Conservation (phyloP, 1,284 basidiomycete genomes). For the Melampsora abietis-canadensis region DNA sequence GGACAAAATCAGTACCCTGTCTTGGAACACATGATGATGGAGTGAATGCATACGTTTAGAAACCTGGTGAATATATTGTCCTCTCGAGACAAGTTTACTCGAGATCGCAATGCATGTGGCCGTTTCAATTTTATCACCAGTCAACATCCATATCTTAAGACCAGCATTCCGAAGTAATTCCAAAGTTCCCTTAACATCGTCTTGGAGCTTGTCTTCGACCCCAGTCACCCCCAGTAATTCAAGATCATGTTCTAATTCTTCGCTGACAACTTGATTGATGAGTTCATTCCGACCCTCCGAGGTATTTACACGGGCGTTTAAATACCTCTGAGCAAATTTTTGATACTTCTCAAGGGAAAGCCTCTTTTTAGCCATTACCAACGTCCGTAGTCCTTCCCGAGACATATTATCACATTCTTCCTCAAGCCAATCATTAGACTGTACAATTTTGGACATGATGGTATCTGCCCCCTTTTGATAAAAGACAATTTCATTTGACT, state of each 20-base stretch:
- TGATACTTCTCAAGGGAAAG: constrained; percentile 68
- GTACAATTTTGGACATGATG: constrained; percentile 90
- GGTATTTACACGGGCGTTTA: constrained; percentile 66
- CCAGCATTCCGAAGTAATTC: constrained; percentile 92
- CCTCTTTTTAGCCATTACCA: constrained; percentile 82
- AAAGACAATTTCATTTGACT: constrained; percentile 76
- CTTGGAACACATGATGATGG: background rate
- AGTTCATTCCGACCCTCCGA: constrained; percentile 73
- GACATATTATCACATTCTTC: constrained; percentile 99
- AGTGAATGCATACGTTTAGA: constrained; percentile 69
- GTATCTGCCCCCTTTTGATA: constrained; percentile 97
- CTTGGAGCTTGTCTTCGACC: constrained; percentile 97
- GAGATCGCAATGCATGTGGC: constrained; percentile 97
- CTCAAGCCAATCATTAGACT: constrained; percentile 97
- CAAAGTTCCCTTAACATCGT: constrained; percentile 89
- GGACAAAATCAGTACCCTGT: background rate
- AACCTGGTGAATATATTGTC: constrained; percentile 96
- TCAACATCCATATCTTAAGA: constrained; percentile 99
- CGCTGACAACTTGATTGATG: constrained; percentile 69
- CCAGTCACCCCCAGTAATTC: constrained; percentile 92
- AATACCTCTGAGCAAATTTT: constrained; percentile 72
- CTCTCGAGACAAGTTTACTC: constrained; percentile 88
- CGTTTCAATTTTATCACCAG: constrained; percentile 98
- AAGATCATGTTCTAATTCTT: constrained; percentile 79
- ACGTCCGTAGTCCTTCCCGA: constrained; percentile 85